Evolutionary conservation across 495 filamentous ascomycete species (phyloP).

Genomic region (Platismatia glauca): DNA sequence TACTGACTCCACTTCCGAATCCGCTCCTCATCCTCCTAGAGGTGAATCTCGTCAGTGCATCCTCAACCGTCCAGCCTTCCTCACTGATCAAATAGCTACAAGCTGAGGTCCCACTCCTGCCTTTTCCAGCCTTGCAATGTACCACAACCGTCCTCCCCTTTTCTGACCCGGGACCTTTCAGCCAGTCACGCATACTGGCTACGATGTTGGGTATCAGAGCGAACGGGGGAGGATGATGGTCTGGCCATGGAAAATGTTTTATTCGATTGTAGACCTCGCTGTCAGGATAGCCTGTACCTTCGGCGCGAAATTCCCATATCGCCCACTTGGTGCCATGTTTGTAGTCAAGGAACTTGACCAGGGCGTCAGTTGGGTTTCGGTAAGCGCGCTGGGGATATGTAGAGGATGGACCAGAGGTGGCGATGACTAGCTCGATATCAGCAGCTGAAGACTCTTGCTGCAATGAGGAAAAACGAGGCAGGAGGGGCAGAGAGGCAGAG

Average conservation of each 20-base stretch:
- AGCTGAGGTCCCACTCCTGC: slow-evolving; percentile 79
- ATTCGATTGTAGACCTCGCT: slow-evolving; percentile 74
- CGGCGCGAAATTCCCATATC: slow-evolving; percentile 95
- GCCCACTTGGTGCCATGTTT: slow-evolving; percentile 78
- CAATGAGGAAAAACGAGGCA: neutral
- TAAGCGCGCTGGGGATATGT: slow-evolving; percentile 87
- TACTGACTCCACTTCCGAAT: slow-evolving; percentile 85
- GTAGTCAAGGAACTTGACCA: slow-evolving; percentile 76
- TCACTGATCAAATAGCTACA: slow-evolving; percentile 86
- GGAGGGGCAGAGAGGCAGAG: too few relatives aligned
- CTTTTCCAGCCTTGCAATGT: slow-evolving; percentile 96
- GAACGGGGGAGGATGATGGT: slow-evolving; percentile 96
- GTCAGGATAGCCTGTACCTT: slow-evolving; percentile 92
- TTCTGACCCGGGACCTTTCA: slow-evolving; percentile 44
- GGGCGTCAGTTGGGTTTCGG: slow-evolving; percentile 77
- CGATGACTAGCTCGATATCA: slow-evolving; percentile 42
- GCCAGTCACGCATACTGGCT: slow-evolving; percentile 82
- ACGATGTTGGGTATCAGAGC: slow-evolving; percentile 77
- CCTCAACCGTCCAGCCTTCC: slow-evolving; percentile 70
- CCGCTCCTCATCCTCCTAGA: slow-evolving; percentile 77
- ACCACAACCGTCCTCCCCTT: slow-evolving; percentile 73
- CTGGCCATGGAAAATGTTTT: slow-evolving; percentile 88
- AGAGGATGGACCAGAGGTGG: slow-evolving; percentile 74
- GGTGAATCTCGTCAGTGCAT: slow-evolving; percentile 78
- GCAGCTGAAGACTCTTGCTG: neutral